These are phyloP conservation scores for Lycium barbarum DNA, from an alignment of 257 asterid genomes.

Conservation along the genomic window DNA sequence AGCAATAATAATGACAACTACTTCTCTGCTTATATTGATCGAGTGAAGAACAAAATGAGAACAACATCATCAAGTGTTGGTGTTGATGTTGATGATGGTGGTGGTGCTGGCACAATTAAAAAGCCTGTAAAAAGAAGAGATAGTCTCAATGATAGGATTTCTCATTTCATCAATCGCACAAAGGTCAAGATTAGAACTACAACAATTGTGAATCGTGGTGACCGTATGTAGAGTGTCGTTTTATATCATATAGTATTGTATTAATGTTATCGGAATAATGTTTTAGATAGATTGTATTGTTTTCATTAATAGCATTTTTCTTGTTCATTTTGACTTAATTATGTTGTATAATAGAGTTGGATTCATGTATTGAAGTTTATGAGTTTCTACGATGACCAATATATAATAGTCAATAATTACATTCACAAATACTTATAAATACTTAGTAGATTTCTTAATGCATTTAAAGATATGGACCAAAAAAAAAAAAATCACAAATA, in stretches of 20 bases:
- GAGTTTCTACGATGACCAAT: too few relatives aligned
- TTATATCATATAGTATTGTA: not conserved
- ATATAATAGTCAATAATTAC: too few relatives aligned
- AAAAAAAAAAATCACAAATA: too few relatives aligned
- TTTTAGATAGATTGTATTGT: not conserved
- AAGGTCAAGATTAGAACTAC: constrained; percentile 52
- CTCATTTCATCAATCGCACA: constrained; percentile 47
- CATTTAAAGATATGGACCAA: too few relatives aligned
- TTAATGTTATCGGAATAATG: not conserved
- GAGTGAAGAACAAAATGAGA: constrained; percentile 48
- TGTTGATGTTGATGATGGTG: not conserved
- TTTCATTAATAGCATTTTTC: not conserved
- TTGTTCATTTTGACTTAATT: not conserved
- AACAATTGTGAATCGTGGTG: constrained; percentile 35
- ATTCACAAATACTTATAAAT: too few relatives aligned
- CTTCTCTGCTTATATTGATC: constrained; percentile 43
- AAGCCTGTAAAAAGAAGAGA: constrained; percentile 46
- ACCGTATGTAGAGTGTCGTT: not conserved
- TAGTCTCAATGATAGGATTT: constrained; percentile 55
- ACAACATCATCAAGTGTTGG: constrained; percentile 36
- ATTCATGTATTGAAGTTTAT: not conserved
- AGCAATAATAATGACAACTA: not conserved
- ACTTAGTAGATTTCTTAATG: too few relatives aligned
- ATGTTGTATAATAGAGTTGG: not conserved
- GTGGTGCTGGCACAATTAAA: too few relatives aligned